phyloP scores from a whole-genome alignment of 1,284 basidiomycete genomes.

The Vanrija humicola region DNA sequence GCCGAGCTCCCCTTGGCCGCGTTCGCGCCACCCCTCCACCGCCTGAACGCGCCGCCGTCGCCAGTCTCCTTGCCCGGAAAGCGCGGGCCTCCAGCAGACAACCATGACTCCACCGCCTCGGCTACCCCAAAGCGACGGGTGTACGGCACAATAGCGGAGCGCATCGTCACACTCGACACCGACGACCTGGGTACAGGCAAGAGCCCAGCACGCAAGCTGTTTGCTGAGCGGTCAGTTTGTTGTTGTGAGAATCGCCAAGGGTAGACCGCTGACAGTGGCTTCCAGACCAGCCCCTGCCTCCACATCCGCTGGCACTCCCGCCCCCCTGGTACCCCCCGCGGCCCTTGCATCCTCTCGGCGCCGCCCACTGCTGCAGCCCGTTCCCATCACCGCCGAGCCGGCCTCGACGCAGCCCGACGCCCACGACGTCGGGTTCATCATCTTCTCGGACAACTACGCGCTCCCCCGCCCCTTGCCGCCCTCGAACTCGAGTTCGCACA shows the following conservation, averaged over 20 bases:
- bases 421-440: slow-evolving; percentile 29
- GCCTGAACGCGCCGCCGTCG: slow-evolving; percentile 7
- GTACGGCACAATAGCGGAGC: neutral
- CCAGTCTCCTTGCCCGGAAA: slow-evolving; percentile 17
- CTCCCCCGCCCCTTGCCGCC: neutral
- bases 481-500: too few relatives aligned
- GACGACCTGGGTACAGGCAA: slow-evolving; percentile 17
- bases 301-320: too few relatives aligned
- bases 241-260: neutral
- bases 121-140: slow-evolving; percentile 6
- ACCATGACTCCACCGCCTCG: neutral
- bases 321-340: too few relatives aligned
- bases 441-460: slow-evolving; percentile 15
- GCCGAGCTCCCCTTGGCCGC: slow-evolving; percentile 13
- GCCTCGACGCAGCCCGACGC: neutral
- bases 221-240: neutral
- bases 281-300: too few relatives aligned
- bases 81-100: slow-evolving; percentile 4
- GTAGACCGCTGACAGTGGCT: too few relatives aligned
- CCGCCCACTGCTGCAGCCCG: too few relatives aligned
- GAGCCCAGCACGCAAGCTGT: slow-evolving; percentile 13
- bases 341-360: too few relatives aligned
- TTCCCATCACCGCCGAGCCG: too few relatives aligned
- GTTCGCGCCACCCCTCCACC: slow-evolving; percentile 8
- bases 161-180: neutral